phyloP scores from a whole-genome alignment of 75 land plant species.

The Selaginella tamariscina region DNA sequence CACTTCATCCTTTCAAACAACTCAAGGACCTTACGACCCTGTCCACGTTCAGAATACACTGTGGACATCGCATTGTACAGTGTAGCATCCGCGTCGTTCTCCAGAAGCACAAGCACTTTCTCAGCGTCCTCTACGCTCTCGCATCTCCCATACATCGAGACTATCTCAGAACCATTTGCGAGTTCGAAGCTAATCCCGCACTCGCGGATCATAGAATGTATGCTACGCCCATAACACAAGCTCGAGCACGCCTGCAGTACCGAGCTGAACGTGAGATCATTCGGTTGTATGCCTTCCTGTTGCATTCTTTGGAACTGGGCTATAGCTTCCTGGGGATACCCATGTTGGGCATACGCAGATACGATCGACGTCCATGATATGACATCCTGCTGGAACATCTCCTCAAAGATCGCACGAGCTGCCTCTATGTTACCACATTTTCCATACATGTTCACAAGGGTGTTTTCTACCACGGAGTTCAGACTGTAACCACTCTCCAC shows the following conservation, averaged over 20 bases:
- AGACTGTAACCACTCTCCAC: not conserved
- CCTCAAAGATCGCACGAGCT: not conserved
- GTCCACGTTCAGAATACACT: not conserved
- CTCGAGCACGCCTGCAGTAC: not conserved
- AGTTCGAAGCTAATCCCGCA: not conserved
- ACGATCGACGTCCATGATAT: not conserved
- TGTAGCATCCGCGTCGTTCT: not conserved
- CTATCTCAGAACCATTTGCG: not conserved
- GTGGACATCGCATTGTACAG: not conserved
- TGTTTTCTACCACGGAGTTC: not conserved
- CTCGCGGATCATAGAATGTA: not conserved
- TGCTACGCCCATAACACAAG: not conserved
- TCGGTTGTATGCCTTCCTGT: not conserved
- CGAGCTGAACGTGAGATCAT: not conserved
- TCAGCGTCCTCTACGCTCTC: not conserved
- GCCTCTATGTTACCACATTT: not conserved
- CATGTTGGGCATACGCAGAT: not conserved
- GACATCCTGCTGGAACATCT: not conserved
- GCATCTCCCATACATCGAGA: not conserved
- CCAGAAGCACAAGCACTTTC: not conserved
- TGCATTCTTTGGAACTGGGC: not conserved
- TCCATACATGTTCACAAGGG: not conserved
- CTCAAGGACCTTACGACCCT: not conserved
- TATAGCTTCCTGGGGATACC: not conserved
- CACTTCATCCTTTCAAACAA: not conserved